Evolutionary conservation across 2,329 filamentous ascomycete species (phyloP).

Genomic region (Chalaropsis ovoidea): DNA sequence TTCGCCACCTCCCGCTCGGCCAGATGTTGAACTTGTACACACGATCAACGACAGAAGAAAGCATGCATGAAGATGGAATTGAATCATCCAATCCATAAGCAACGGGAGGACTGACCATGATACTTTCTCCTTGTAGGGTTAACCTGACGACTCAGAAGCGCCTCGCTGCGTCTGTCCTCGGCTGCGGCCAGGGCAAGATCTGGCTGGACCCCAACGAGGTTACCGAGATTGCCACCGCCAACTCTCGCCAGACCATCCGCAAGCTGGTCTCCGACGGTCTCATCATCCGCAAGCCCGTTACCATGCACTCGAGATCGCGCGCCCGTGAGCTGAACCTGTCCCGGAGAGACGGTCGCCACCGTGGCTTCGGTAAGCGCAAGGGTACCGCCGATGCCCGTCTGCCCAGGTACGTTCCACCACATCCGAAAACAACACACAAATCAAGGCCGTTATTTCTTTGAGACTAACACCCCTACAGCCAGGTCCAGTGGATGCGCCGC

Average conservation of each 20-base stretch:
- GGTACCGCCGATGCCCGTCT: slow-evolving; percentile 99
- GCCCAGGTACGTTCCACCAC: slow-evolving; percentile 62
- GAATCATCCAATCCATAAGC: neutral
- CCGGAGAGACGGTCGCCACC: slow-evolving; percentile 91
- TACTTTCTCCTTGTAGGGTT: slow-evolving; percentile 55
- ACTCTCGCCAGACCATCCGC: slow-evolving; percentile 99
- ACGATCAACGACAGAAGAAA: slow-evolving; percentile 13
- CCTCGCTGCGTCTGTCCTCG: slow-evolving; percentile 95
- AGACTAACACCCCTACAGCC: slow-evolving; percentile 44
- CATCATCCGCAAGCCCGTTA: slow-evolving; percentile 99
- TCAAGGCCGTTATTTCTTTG: neutral
- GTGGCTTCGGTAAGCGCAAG: slow-evolving; percentile 99
- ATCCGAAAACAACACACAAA: neutral
- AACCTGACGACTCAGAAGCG: slow-evolving; percentile 99
- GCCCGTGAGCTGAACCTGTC: slow-evolving; percentile 91
- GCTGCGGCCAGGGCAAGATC: slow-evolving; percentile 99
- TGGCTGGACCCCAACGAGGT: slow-evolving; percentile 99
- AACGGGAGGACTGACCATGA: slow-evolving; percentile 21
- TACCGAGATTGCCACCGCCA: slow-evolving; percentile 99
- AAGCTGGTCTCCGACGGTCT: slow-evolving; percentile 99
- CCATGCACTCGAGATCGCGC: slow-evolving; percentile 97
- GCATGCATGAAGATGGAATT: neutral
- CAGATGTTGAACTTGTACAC: neutral
- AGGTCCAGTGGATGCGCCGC: slow-evolving; percentile 99
- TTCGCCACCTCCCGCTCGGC: neutral